phyloP scores from a whole-genome alignment of 1,284 basidiomycete genomes.

The Irpex lacteus region DNA sequence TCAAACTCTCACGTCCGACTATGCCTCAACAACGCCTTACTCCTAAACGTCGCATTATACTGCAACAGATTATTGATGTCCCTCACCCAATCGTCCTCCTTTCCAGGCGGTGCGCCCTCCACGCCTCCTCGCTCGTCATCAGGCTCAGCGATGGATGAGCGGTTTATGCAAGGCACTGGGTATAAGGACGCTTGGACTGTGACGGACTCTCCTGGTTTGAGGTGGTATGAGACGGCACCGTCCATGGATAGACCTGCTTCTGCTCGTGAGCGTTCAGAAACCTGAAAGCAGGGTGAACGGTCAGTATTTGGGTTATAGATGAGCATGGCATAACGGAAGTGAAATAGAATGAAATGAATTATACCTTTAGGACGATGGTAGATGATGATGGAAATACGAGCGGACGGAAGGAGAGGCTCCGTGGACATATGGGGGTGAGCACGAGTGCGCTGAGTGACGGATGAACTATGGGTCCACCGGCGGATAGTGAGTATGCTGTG shows the following conservation, averaged over 20 bases:
- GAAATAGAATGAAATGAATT: conserved; percentile 25
- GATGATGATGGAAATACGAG: conserved; percentile 88
- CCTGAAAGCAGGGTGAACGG: conserved; percentile 41
- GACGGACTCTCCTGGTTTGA: conserved; percentile 83
- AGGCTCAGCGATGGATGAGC: conserved; percentile 66
- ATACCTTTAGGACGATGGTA: conserved; percentile 76
- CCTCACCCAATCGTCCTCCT: conserved; percentile 92
- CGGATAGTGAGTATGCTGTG: conserved; percentile 94
- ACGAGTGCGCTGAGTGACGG: conserved; percentile 89
- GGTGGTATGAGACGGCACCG: conserved; percentile 78
- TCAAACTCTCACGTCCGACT: conserved; percentile 41
- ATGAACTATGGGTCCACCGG: conserved; percentile 95
- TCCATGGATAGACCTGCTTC: conserved; percentile 92
- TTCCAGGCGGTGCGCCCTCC: conserved; percentile 53
- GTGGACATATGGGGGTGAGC: conserved; percentile 92
- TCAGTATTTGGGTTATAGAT: neutral
- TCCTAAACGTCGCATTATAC: conserved; percentile 89
- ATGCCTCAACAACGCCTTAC: conserved; percentile 76
- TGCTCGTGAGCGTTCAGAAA: conserved; percentile 82
- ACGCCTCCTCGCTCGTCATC: conserved; percentile 29
- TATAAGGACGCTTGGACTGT: conserved; percentile 83
- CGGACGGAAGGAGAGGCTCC: conserved; percentile 90
- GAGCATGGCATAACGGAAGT: neutral
- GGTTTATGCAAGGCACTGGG: conserved; percentile 91
- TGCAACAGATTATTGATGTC: conserved; percentile 94